Evolutionary conservation across 2,329 filamentous ascomycete species (phyloP).

Genomic region (Annulohypoxylon truncatum): DNA sequence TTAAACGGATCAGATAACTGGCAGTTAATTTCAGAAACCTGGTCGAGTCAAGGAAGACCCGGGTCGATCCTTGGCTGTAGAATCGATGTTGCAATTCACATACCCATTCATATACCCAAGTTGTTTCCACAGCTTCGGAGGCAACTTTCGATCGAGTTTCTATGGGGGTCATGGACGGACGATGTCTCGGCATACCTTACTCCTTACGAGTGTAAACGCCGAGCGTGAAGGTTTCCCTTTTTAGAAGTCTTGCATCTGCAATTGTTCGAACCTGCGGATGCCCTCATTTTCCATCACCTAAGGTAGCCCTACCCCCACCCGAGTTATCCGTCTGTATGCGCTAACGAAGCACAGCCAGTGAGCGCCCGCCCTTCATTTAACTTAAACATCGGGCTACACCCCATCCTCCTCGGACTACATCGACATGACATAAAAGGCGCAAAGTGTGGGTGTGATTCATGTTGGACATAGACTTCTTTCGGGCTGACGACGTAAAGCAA

Average conservation of each 20-base stretch:
- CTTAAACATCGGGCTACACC: neutral
- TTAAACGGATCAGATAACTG: slow-evolving; percentile 49
- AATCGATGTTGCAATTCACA: slow-evolving; percentile 9
- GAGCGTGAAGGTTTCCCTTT: slow-evolving; percentile 8
- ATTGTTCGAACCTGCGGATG: neutral
- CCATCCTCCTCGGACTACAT: neutral
- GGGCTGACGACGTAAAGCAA: neutral
- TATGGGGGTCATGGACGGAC: slow-evolving; percentile 8
- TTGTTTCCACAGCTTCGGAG: slow-evolving; percentile 7
- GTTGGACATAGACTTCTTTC: neutral
- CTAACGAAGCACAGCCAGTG: neutral
- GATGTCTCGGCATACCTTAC: slow-evolving; percentile 20
- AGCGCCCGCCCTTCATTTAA: neutral
- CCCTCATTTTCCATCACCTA: neutral
- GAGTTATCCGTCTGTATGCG: neutral
- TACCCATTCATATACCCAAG: neutral
- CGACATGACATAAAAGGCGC: neutral
- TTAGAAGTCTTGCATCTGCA: slow-evolving; percentile 1
- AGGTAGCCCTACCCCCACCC: neutral
- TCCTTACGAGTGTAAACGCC: slow-evolving; percentile 19
- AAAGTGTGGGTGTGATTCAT: neutral
- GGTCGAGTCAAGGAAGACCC: slow-evolving; percentile 19
- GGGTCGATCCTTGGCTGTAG: slow-evolving; percentile 25
- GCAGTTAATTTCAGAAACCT: slow-evolving; percentile 37
- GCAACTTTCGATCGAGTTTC: slow-evolving; percentile 9